These are phyloP conservation scores for Plenodomus tracheiphilus DNA, from an alignment of 2,329 filamentous ascomycete genomes.

Conservation along the genomic window DNA sequence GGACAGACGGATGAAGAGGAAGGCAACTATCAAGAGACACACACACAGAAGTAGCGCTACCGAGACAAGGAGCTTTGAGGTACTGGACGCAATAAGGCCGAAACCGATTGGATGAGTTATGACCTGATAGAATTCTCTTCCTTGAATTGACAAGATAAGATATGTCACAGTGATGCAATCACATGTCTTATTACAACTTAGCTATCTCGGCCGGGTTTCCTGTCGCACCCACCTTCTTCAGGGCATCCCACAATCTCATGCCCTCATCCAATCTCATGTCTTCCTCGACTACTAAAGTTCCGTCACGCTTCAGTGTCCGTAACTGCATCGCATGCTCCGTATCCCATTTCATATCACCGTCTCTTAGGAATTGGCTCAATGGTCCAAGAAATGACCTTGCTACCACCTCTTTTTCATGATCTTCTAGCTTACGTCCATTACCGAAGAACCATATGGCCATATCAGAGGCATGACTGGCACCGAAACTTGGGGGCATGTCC, in stretches of 20 bases:
- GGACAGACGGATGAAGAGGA: slow-evolving; percentile 14
- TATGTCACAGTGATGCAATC: no score
- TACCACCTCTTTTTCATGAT: slow-evolving; percentile 51
- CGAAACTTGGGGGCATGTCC: slow-evolving; percentile 52
- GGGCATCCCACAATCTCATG: slow-evolving; percentile 52
- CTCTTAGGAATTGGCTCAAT: slow-evolving; percentile 47
- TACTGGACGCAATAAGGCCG: slow-evolving; percentile 23
- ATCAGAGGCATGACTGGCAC: slow-evolving; percentile 59
- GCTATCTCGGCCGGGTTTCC: slow-evolving; percentile 7
- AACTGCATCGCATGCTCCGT: slow-evolving; percentile 44
- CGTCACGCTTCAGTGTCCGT: slow-evolving; percentile 51
- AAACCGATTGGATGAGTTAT: not conserved
- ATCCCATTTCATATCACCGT: slow-evolving; percentile 47
- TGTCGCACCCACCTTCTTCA: slow-evolving; percentile 31
- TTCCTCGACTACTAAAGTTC: slow-evolving; percentile 50
- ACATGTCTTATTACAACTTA: slow-evolving; percentile 8
- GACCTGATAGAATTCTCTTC: not conserved
- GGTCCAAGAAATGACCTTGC: slow-evolving; percentile 42
- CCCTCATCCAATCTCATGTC: slow-evolving; percentile 54
- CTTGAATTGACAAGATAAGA: no score
- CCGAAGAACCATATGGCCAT: slow-evolving; percentile 62
- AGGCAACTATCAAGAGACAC: slow-evolving; percentile 4
- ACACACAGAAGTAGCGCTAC: slow-evolving; percentile 1
- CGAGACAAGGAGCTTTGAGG: slow-evolving; percentile 26
- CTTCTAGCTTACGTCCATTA: slow-evolving; percentile 47